Percentiles rank a stretch among this genome's conserved stretches.
Conservation (phyloP, 2,329 filamentous ascomycete genomes). For the Sphaerostilbella broomeana region DNA sequence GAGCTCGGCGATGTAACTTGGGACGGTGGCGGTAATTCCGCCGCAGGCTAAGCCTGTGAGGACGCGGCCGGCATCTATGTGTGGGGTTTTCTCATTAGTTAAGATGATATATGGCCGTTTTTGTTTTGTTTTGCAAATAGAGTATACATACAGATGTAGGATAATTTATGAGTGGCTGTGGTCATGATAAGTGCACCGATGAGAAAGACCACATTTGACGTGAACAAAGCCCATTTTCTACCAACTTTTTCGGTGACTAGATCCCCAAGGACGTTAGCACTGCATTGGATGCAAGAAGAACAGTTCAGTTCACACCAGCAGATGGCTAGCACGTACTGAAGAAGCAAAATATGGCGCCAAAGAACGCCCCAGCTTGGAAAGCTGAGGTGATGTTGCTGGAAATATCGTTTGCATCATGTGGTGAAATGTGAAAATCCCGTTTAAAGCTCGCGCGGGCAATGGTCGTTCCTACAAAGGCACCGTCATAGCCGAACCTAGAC, state of each 20-base stretch:
- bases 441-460: constrained; percentile 44
- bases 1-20: constrained; percentile 58
- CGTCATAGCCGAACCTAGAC: constrained; percentile 46
- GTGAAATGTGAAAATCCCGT: constrained; percentile 31
- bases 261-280: background rate
- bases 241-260: constrained; percentile 42
- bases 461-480: constrained; percentile 48
- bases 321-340: constrained; percentile 22
- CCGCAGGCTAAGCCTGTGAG: constrained; percentile 52
- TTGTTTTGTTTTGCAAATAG: rapidly evolving
- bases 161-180: constrained; percentile 33
- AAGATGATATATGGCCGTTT: background rate
- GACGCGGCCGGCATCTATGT: constrained; percentile 49
- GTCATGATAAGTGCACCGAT: constrained; percentile 39
- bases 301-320: background rate
- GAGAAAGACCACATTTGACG: constrained; percentile 37
- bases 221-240: constrained; percentile 42
- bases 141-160: constrained; percentile 33
- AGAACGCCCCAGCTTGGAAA: constrained; percentile 46
- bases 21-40: constrained; percentile 52
- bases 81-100: constrained; percentile 9
- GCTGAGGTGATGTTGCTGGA: constrained; percentile 40
- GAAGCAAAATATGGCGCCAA: constrained; percentile 45
- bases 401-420: constrained; percentile 24
- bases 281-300: constrained; percentile 9